Evolutionary conservation across 257 asterid species (phyloP), one percentile per base, ranked within the genome.

Genomic region (Primulina huaijiensis): DNA sequence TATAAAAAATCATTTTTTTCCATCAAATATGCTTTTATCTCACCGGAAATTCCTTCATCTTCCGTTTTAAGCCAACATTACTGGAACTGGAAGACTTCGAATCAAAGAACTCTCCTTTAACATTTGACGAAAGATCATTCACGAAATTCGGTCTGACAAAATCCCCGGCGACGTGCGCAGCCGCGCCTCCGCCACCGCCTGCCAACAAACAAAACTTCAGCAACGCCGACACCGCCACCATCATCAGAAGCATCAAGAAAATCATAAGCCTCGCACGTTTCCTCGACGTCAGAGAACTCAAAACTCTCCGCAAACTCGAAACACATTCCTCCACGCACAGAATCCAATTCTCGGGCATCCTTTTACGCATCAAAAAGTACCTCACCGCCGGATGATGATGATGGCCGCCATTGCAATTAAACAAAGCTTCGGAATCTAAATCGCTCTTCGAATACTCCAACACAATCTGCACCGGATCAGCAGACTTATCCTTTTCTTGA

Each of bases 1-100:
- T 38, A 9, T 2, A 11, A 11, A 11, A 11, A 43, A 43, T 0
- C 3, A 43, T 9, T 43, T 2, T 11, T 43, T 43, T 12, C 0
- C n/a, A 12, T 38, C 12, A 12, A 43, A 43, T 7, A 61, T 50
- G 0, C 2, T 9, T 40, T 23, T 8, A 2, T 85, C 95, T 87
- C 72, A 90, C 98, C 71, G 95, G 92, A 69, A 82, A 78, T 62
- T 90, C 95, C 25, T 83, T 83, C 94, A 87, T 88, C 67, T 76
- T 86, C 55, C 98, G 81, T 70, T 86, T 82, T 63, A 75, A 82
- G 33, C 65, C 20, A 65, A 80, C 75, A 23, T 72, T 76, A 40
- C 69, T 79, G 21, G 72, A 46, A 46, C 20, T 14, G 20, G 20
- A 46, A 0, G 88, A 71, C 1, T 76, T 82, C 0, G 81, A 66